Percentiles rank a stretch among this genome's conserved stretches.
Conservation (phyloP, 805 yeast species). For the Cyberlindnera saturnus region DNA sequence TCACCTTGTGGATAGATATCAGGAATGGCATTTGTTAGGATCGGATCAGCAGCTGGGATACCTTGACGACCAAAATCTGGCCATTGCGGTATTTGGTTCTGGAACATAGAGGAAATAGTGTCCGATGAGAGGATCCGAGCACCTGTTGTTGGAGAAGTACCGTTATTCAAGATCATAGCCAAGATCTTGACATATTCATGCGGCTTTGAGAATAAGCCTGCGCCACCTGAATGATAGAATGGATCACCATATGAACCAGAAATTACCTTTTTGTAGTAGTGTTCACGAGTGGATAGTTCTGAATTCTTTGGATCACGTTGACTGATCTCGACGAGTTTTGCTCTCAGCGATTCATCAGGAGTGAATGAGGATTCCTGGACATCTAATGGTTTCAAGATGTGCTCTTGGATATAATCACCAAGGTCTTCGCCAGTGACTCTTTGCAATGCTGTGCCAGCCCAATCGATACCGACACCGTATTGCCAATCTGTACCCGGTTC, state of each 20-base stretch:
- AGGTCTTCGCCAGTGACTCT: conserved; percentile 24
- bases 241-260: conserved; percentile 1
- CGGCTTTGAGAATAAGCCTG: conserved; percentile 35
- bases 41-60: conserved; percentile 11
- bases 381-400: conserved; percentile 27
- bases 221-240: conserved; percentile 34
- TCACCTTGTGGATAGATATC: conserved; percentile 23
- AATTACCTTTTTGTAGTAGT: conserved; percentile 5
- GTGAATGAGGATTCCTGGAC: conserved; percentile 23
- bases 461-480: conserved; percentile 31
- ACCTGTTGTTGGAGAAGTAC: conserved; percentile 32
- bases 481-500: conserved; percentile 34
- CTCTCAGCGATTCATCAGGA: conserved; percentile 16
- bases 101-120: conserved; percentile 27
- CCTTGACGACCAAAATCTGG: conserved; percentile 19
- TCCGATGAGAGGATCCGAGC: conserved; percentile 25
- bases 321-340: conserved; percentile 21
- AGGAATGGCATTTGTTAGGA: conserved; percentile 10
- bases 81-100: conserved; percentile 28
- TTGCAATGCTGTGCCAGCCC: conserved; percentile 31
- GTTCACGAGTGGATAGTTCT: conserved; percentile 7
- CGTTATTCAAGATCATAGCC: conserved; percentile 35
- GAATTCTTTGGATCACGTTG: conserved; percentile 16
- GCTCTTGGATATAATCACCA: conserved; percentile 24
- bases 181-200: conserved; percentile 34